Conservation (phyloP, 352 stramenopile genomes). For the Pythium biforme region DNA sequence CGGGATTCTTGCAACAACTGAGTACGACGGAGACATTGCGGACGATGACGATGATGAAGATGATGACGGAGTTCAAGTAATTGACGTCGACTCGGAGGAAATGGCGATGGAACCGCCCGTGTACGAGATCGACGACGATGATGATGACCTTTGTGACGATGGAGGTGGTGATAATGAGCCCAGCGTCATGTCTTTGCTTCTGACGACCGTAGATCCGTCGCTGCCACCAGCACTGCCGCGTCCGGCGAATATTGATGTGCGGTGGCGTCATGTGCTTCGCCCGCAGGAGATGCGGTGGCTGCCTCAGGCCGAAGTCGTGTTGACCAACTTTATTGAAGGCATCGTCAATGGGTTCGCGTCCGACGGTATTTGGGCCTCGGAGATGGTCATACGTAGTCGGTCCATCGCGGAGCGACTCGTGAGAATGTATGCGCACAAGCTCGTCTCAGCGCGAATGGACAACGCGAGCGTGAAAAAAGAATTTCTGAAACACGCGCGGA, state of each 20-base stretch:
- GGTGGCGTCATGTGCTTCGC: conserved; percentile 34
- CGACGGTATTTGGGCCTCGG: conserved; percentile 26
- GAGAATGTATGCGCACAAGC: conserved; percentile 36
- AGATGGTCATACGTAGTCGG: conserved; percentile 24
- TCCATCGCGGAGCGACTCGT: conserved; percentile 37
- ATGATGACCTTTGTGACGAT: neutral
- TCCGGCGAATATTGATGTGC: conserved; percentile 29
- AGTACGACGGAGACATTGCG: conserved; percentile 1
- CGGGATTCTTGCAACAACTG: neutral
- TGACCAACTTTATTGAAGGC: conserved; percentile 42
- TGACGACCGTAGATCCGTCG: neutral
- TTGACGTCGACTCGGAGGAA: too few relatives aligned
- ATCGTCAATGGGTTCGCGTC: conserved; percentile 41
- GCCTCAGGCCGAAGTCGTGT: conserved; percentile 14
- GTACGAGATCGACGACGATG: conserved; percentile 18
- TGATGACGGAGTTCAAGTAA: conserved; percentile 11
- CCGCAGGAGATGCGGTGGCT: conserved; percentile 45
- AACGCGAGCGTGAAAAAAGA: conserved; percentile 41
- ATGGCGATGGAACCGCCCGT: conserved; percentile 22
- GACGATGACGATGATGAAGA: conserved; percentile 1
- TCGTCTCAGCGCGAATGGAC: conserved; percentile 21
- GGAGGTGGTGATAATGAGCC: conserved; percentile 11
- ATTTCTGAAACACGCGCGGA: conserved; percentile 45
- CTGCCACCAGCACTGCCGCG: conserved; percentile 9
- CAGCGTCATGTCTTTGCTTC: neutral